Base-by-base conservation (phyloP, 2,329 filamentous ascomycete species). In the Xylariales sp. region DNA sequence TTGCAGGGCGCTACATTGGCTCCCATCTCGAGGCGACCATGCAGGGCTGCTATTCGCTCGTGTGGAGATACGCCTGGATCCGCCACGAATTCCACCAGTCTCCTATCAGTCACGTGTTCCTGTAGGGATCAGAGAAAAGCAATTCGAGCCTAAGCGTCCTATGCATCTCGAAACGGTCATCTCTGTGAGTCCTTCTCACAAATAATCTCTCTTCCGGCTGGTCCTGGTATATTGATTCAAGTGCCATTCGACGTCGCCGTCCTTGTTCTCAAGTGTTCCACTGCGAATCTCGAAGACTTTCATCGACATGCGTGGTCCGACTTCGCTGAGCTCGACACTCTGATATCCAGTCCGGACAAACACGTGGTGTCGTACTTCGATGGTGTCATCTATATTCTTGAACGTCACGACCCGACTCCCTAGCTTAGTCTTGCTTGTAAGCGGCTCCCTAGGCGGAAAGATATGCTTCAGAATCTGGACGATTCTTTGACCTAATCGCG, bases 261-360 rank as follows among this genome's bases (percentile, higher is more conserved):
- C 87, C 63, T 94, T 94, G 57, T 90, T 95, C 60, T 97, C 93
- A 46, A 96, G 70, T 4, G 91, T 95, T 12, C 93, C 91, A 40
- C 84, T 84, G 34, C 90, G 77, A 47, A 98, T 95, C 68, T 97
- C 88, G 59, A 97, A 98, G 40, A 89, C 71, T 51, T 88, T 76
- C 88, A 97, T 93, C n/a, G 89, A 95, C 88, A 97, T 95, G 43
- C 93, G 76, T 1, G 93, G 93, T 0, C 91, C 89, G 38, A 95
- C 88, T 62, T 95, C 89, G 11, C 86, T 84, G 53, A 95, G 66
- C 63, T 95, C 89, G 3, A 97, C 88, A 44, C 84, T 87, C 58
- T 95, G 83, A 58, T 91, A 93, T 1, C 87, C 85, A 0, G 93
- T 97, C 61, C 87, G 84, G 14, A 98, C 91, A 59, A 96, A 98